Conservation (phyloP, 106 monocot genomes). For the Triglochin maritima region DNA sequence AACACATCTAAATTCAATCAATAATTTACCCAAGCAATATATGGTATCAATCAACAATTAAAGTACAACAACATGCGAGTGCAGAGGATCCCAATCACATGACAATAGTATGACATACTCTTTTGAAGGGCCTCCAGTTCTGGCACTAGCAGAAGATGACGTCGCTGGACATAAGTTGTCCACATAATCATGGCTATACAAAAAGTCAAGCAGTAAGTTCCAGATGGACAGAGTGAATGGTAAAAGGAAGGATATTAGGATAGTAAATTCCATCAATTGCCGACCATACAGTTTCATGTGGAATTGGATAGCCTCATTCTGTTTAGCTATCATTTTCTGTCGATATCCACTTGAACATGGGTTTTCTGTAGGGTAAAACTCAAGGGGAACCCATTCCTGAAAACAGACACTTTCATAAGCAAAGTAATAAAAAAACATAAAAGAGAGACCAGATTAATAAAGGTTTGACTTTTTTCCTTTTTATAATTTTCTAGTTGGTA, state of each 20-base stretch:
- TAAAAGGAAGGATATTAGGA: neutral
- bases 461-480: neutral
- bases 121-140: constrained; percentile 19
- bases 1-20: constrained; percentile 1
- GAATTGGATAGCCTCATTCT: constrained; percentile 22
- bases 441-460: neutral
- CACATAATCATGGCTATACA: constrained; percentile 45
- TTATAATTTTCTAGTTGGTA: neutral
- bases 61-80: neutral
- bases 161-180: constrained; percentile 35
- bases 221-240: neutral
- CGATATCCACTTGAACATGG: constrained; percentile 27
- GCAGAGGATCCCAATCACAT: neutral
- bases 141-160: constrained; percentile 11
- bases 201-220: neutral
- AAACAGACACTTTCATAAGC: neutral
- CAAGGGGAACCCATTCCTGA: constrained; percentile 42
- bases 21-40: neutral
- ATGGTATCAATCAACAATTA: neutral
- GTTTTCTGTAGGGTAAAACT: constrained; percentile 35
- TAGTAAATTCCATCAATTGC: neutral
- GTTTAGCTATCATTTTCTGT: constrained; percentile 30
- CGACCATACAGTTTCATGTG: constrained; percentile 40
- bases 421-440: neutral
- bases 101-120: constrained; percentile 16